These are phyloP conservation scores for Magnaporthiopsis poae DNA, from an alignment of 2,329 filamentous ascomycete species.

Conservation along the genomic window DNA sequence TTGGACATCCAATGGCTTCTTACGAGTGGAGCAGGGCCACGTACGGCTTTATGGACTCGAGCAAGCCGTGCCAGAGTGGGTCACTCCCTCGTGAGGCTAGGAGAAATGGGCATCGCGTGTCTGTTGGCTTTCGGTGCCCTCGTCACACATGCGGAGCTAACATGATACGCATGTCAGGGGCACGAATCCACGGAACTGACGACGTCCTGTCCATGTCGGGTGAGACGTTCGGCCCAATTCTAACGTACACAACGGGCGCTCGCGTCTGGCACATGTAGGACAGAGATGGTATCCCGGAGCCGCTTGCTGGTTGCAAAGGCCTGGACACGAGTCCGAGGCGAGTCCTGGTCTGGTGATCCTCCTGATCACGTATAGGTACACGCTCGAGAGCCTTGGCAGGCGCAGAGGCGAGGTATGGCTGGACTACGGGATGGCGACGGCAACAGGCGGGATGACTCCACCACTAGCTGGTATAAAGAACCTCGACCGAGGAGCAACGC, in stretches of 20 bases:
- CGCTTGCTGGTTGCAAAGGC: not conserved
- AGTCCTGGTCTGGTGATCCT: not conserved
- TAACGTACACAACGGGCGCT: not conserved
- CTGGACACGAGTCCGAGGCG: not conserved
- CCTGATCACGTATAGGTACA: not conserved
- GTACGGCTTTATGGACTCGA: not conserved
- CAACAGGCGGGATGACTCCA: not conserved
- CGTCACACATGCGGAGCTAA: not conserved
- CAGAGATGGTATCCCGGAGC: not conserved
- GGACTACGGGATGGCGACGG: not conserved
- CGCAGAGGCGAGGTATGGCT: not conserved
- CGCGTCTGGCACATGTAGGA: not conserved
- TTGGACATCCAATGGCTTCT: no score
- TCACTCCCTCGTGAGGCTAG: not conserved
- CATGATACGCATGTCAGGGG: not conserved
- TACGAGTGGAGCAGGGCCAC: not conserved
- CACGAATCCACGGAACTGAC: not conserved
- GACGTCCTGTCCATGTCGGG: not conserved
- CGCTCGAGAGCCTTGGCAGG: not conserved
- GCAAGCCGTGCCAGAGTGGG: not conserved
- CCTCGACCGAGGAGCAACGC: not conserved
- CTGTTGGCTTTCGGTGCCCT: not conserved
- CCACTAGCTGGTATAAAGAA: not conserved
- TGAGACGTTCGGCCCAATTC: not conserved
- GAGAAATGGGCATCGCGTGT: not conserved